Conservation (phyloP, 169 alveolate genomes). For the Neospora caninum region DNA sequence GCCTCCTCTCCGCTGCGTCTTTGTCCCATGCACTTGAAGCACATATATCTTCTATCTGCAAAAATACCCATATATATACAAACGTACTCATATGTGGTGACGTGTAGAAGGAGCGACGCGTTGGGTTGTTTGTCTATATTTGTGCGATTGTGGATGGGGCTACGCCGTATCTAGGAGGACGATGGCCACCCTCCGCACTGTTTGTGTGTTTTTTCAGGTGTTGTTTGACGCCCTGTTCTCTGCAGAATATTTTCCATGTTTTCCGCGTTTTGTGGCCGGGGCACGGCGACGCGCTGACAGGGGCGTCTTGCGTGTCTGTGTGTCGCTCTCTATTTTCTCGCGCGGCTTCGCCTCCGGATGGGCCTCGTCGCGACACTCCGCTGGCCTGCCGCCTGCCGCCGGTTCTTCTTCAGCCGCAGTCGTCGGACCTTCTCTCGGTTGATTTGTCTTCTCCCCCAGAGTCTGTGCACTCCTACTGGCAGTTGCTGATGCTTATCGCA, state of each 20-base stretch:
- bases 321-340: conserved; percentile 14
- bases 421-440: neutral
- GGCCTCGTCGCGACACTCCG: neutral
- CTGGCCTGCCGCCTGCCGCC: neutral
- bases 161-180: neutral
- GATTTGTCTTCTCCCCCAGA: conserved; percentile 57
- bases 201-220: neutral
- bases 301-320: neutral
- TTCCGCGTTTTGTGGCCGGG: neutral
- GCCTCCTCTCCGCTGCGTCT: too few relatives aligned
- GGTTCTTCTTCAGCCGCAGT: neutral
- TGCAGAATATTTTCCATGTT: conserved; percentile 20
- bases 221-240: neutral
- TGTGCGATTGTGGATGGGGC: too few relatives aligned
- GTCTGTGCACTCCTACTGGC: conserved; percentile 56
- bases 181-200: neutral
- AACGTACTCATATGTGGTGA: neutral
- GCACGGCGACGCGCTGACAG: neutral
- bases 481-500: conserved; percentile 37
- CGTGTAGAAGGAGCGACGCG: neutral
- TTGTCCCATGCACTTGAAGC: too few relatives aligned
- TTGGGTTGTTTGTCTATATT: neutral
- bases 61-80: too few relatives aligned
- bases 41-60: too few relatives aligned
- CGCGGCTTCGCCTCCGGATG: neutral